These are phyloP conservation scores for Lupinus albus DNA, from an alignment of 306 rosid species.

Conservation along the genomic window DNA sequence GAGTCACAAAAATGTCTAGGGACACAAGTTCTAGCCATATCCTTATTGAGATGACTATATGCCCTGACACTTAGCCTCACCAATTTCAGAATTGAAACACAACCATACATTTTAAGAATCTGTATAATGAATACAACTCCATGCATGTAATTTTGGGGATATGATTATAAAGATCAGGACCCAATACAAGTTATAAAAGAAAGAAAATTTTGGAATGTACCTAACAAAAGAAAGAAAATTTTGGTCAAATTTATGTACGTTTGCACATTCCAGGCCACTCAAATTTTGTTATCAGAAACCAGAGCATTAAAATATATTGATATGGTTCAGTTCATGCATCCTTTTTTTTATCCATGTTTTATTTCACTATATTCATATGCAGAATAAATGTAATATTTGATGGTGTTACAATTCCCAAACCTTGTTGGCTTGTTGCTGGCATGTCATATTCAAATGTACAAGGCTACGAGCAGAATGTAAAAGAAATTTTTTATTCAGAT, in stretches of 20 bases:
- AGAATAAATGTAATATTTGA: constrained; percentile 1
- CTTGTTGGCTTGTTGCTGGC: constrained; percentile 1
- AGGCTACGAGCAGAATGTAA: constrained; percentile 26
- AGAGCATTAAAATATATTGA: constrained; percentile 1
- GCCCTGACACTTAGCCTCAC: not conserved
- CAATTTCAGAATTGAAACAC: constrained; percentile 15
- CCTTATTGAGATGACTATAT: constrained; percentile 14
- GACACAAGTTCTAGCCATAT: not conserved
- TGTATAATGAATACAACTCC: constrained; percentile 12
- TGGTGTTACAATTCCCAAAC: not conserved
- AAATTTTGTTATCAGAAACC: constrained; percentile 2
- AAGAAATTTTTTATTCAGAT: not conserved
- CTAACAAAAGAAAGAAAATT: not conserved
- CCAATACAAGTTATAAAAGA: not conserved
- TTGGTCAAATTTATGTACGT: not conserved
- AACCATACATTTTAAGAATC: constrained; percentile 15
- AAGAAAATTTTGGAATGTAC: too few species aligned
- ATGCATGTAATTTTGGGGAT: not conserved
- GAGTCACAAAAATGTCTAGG: constrained; percentile 6
- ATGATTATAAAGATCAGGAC: not conserved
- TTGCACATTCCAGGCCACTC: constrained; percentile 25
- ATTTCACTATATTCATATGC: constrained; percentile 24
- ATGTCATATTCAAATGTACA: constrained; percentile 22
- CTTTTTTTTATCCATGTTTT: constrained; percentile 12
- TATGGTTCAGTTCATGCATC: constrained; percentile 7